phyloP scores from a whole-genome alignment of 1,284 basidiomycete genomes.

The Papiliotrema laurentii region DNA sequence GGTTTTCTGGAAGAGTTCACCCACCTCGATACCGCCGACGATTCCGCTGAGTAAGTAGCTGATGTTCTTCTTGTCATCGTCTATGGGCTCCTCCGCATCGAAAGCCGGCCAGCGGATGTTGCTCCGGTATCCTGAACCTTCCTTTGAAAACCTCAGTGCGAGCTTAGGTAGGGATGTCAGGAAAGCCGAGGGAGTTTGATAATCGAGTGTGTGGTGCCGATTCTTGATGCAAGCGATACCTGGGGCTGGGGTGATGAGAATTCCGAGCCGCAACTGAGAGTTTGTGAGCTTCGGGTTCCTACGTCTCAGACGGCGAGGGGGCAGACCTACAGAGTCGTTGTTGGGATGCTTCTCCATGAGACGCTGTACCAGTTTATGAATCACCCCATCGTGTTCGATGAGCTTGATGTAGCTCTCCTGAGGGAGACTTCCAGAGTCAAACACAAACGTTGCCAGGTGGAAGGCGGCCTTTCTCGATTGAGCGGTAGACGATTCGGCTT shows the following conservation, averaged over 20 bases:
- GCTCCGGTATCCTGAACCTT: slow-evolving; percentile 2
- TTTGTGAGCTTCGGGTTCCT: no score
- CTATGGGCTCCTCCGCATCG: background rate
- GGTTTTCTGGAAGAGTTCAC: background rate
- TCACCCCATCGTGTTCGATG: slow-evolving; percentile 33
- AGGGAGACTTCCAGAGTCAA: slow-evolving; percentile 31
- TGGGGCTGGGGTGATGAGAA: slow-evolving; percentile 14
- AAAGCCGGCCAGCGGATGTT: slow-evolving; percentile 17
- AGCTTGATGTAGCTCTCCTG: slow-evolving; percentile 31
- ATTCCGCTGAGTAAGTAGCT: background rate
- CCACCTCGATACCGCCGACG: background rate
- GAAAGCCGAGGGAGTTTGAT: slow-evolving; percentile 24
- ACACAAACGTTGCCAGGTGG: slow-evolving; percentile 33
- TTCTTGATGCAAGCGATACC: background rate
- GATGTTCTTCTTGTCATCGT: slow-evolving; percentile 3
- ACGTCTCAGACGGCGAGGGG: background rate
- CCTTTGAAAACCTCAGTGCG: slow-evolving; percentile 10
- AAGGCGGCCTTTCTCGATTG: slow-evolving; percentile 7
- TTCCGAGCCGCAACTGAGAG: slow-evolving; percentile 10
- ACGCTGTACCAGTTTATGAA: slow-evolving; percentile 38
- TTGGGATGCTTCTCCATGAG: slow-evolving; percentile 41
- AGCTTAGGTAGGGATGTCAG: slow-evolving; percentile 33
- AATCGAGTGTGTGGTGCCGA: slow-evolving; percentile 17
- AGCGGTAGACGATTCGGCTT: slow-evolving; percentile 36
- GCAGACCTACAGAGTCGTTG: slow-evolving; percentile 23